Evolutionary conservation across 2,329 filamentous ascomycete species (phyloP), one percentile per base, ranked within the genome.

Genomic region (Alternaria arbusti): DNA sequence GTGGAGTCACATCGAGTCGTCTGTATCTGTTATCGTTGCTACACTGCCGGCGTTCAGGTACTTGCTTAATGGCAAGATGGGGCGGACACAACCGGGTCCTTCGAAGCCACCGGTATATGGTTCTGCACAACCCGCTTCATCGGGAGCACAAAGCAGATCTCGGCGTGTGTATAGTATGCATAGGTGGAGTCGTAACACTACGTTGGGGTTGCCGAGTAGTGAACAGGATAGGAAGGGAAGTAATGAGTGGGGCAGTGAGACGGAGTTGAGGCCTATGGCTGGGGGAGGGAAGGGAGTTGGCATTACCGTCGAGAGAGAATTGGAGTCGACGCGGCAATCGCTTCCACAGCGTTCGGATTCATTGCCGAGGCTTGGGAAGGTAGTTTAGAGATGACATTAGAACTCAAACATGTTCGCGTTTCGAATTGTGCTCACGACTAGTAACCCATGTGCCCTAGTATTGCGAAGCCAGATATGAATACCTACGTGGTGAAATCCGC

Each of bases 1-100:
- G 44, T 46, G 20, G 44, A 46, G 44, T 9, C 44, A 46, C 7
- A 46, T 46, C 44, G 44, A 46, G 44, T 46, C 44, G 1, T 46
- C 44, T 7, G 44, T 46, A 3, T 46, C 44, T 3, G 22, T 46
- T 0, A 46, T 46, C 0, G 44, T 46, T 1, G 44, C 44, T 15
- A 46, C 44, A 1, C 44, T 46, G 6, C 44, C 44, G 0, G 44
- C 44, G 6, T 46, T 46, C 20, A 25, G 44, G 4, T 46, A 25
- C 44, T 7, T 46, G 20, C 44, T 46, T 1, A 46, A 23, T 10
- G 44, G 44, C 0, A 46, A 25, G 13, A 46, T 46, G 22, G 44
- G 44, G 2, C 12, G 20, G 3, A 46, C 44, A 2, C 44, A 6
- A 5, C 44, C 44, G 4, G 7, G 44, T 15, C 44, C 17, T 3